Evolutionary conservation across 2,329 filamentous ascomycete genomes (phyloP).

Genomic region (Aspergillus sojae): DNA sequence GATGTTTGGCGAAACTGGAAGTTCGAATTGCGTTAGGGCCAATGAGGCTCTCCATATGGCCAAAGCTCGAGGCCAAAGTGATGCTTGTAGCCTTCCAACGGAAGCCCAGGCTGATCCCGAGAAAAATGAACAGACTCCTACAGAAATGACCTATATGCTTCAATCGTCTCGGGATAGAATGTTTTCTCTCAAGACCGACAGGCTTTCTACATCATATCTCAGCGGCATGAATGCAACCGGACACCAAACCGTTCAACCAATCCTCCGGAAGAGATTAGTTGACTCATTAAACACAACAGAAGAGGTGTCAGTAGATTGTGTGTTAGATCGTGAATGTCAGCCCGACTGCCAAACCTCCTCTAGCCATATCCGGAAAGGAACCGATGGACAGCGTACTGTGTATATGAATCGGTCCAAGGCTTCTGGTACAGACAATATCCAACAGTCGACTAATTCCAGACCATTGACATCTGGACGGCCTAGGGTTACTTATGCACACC

Average conservation of each 20-base stretch:
- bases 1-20: background rate
- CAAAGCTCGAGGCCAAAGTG: background rate
- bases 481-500: conserved; percentile 61
- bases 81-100: background rate
- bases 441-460: conserved; percentile 16
- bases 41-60: background rate
- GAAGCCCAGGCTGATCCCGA: background rate
- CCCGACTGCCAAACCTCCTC: background rate
- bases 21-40: too few relatives aligned
- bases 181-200: background rate
- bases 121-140: background rate
- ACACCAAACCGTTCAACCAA: background rate
- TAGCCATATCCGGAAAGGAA: background rate
- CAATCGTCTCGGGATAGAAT: background rate
- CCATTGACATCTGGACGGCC: conserved; percentile 37
- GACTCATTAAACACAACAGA: conserved; percentile 33
- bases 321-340: conserved; percentile 1
- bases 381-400: background rate
- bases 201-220: background rate
- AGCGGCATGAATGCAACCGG: background rate
- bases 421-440: background rate
- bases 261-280: conserved; percentile 36
- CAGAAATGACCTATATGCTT: background rate
- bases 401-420: background rate
- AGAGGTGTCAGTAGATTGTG: background rate